Base-by-base conservation (phyloP, 73 alveolate genomes). In the Paramecium biaurelia region DNA sequence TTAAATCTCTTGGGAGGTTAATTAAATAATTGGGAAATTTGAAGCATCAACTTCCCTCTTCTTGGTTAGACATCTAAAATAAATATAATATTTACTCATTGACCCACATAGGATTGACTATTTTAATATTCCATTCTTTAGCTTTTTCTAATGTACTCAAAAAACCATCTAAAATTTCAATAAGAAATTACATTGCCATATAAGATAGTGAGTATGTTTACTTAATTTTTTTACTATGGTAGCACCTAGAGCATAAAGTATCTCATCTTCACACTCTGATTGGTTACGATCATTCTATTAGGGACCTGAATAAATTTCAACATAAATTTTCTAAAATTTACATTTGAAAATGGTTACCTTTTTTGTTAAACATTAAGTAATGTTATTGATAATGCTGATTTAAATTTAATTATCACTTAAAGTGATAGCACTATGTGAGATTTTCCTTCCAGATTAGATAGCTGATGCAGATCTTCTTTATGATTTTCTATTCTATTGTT, bases 31-130 rank as follows among this genome's bases (percentile, higher is more conserved):
- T 24, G 84, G 84, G 12, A 67, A 67, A 30, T 30, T 30, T 30
- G 20, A 30, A 26, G 84, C 49, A 67, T 67, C 84, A 15, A 32
- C 84, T 67, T 30, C 45, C 45, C 38, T 67, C 49, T 32, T 67
- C 15, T 67, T 67, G 0, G 38, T 67, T 5, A 67, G 26, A 26
- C 84, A 67, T 67, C 84, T 67, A 67, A 20, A 32, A 34, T 72
- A 35, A 7, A 9, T 35, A 5, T 32, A 14, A 35, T 12, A 12
- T 38, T 72, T 72, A 72, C 86, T 72, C 86, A 72, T 72, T 72
- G 6, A 72, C 45, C 86, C 86, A 72, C 45, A 34, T 35, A 28
- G 86, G 86, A 72, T 72, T 72, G 11, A 72, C 86, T 72, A 37
- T 72, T 15, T 72, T 72, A 7, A 72, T 72, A 30, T 72, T 34